phyloP scores from a whole-genome alignment of 2,329 filamentous ascomycete genomes.

The Gliomastix tumulicola region DNA sequence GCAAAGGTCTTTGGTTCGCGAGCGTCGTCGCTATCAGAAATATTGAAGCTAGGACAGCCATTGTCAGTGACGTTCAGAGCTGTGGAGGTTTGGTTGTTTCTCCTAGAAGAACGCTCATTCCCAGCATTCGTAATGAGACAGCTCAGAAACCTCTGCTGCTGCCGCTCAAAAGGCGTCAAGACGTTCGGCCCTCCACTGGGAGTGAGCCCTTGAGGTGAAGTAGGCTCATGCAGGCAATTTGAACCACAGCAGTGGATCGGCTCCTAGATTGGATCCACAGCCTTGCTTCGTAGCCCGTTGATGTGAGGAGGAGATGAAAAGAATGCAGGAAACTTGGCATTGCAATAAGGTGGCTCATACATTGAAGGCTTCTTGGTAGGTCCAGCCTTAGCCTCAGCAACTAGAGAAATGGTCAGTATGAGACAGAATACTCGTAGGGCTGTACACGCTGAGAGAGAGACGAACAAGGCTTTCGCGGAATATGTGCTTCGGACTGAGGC shows the following conservation, averaged over 20 bases:
- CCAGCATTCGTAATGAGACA: constrained; percentile 24
- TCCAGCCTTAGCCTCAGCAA: no score
- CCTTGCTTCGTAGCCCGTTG: background rate
- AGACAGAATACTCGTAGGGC: no score
- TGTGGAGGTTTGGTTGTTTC: no score
- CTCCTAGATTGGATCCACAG: constrained; percentile 4
- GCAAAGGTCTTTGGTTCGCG: constrained; percentile 32
- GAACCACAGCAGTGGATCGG: background rate
- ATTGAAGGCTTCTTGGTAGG: constrained; percentile 33
- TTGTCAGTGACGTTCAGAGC: constrained; percentile 21
- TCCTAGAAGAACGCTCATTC: no score
- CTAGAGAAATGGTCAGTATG: no score
- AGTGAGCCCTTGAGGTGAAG: constrained; percentile 1
- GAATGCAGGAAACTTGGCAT: no score
- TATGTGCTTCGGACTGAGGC: no score
- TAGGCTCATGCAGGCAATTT: background rate
- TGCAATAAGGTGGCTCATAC: constrained; percentile 30
- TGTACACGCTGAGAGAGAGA: no score
- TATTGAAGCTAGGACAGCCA: constrained; percentile 39
- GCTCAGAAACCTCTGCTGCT: constrained; percentile 28
- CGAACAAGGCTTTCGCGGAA: no score
- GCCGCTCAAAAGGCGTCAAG: constrained; percentile 29
- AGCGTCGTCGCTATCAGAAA: constrained; percentile 35
- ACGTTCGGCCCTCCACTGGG: constrained; percentile 21
- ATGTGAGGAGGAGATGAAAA: no score